Evolutionary conservation across 1,284 basidiomycete species (phyloP).

Genomic region (Sporisorium exsertum): DNA sequence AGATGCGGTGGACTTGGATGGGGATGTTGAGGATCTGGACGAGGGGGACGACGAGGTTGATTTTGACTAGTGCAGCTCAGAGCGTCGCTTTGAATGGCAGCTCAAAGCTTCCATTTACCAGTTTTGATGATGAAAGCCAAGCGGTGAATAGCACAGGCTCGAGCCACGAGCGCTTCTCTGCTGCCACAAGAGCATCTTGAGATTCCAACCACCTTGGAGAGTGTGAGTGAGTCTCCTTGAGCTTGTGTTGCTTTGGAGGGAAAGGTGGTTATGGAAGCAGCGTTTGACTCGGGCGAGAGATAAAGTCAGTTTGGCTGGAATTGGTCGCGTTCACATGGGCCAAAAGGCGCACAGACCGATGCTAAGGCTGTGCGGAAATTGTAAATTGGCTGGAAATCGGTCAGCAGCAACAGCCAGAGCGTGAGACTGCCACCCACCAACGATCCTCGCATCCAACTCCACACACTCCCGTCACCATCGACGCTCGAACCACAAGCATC

Average conservation of each 20-base stretch:
- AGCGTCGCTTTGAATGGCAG: too few relatives aligned
- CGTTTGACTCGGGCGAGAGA: neutral
- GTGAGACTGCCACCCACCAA: constrained; percentile 26
- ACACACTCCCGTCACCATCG: neutral
- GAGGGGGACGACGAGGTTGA: constrained; percentile 50
- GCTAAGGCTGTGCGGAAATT: constrained; percentile 25
- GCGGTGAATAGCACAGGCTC: too few relatives aligned
- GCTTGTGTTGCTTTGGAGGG: neutral
- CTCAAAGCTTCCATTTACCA: too few relatives aligned
- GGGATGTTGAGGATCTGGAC: constrained; percentile 59
- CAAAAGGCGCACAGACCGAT: constrained; percentile 36
- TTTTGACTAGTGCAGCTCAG: constrained; percentile 33
- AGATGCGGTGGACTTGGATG: constrained; percentile 55
- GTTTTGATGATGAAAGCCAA: too few relatives aligned
- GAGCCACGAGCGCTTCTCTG: too few relatives aligned
- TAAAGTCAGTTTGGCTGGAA: neutral
- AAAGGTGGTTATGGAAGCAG: neutral
- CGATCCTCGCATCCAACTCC: neutral
- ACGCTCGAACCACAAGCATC: neutral
- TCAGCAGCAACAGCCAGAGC: constrained; percentile 3
- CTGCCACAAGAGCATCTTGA: too few relatives aligned
- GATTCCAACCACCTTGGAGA: too few relatives aligned
- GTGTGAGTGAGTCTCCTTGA: neutral
- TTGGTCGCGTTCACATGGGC: neutral
- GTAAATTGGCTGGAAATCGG: constrained; percentile 13